Evolutionary conservation across 2,329 filamentous ascomycete genomes (phyloP), one percentile per base, ranked within the genome.

Genomic region (Alternaria infectoria): DNA sequence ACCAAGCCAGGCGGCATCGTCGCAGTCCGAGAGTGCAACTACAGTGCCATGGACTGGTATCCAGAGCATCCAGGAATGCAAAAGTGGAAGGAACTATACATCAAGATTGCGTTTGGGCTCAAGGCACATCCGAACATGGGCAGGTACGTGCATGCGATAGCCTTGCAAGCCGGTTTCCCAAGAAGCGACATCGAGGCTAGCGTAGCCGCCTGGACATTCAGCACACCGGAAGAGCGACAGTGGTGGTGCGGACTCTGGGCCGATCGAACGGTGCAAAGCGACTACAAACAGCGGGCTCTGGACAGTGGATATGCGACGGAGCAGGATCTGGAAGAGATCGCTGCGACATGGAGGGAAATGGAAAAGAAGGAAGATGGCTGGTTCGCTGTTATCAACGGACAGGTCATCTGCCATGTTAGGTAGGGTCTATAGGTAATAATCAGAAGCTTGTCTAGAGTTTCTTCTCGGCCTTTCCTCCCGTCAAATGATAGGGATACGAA

Each of bases 1-100:
- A 77, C 81, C 21, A 87, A 86, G 69, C 74, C 77, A 6, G 85
- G 84, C 4, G 87, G 87, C 3, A 78, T 89, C 5, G 75, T 90
- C 19, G 86, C 85, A 1, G 67, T 78, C 7, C 71, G 79, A n/a
- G 79, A 81, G 47, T 76, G 69, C 21, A 76, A 78, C 44, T 78
- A 75, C 62, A 67, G 72, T 9, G 76, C 72, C 4, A 77, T 78
- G 72, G 69, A 77, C 32, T 82, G 78, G 76, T 80, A 80, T 30
- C 82, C 82, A 1, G 74, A 79, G 12, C 69, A 76, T 10, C 62
- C 68, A 0, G 76, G 71, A 2, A 70, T 83, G 69, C 62, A 68
- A 1, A 74, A 77, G 43, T 81, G 79, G 72, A 73, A 76, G 36
- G 70, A 78, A 15, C 44, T 81, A 2, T 79, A 80, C 54, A 68